Evolutionary conservation across 1,284 basidiomycete species (phyloP).

Genomic region (Sanghuangporus baumii): DNA sequence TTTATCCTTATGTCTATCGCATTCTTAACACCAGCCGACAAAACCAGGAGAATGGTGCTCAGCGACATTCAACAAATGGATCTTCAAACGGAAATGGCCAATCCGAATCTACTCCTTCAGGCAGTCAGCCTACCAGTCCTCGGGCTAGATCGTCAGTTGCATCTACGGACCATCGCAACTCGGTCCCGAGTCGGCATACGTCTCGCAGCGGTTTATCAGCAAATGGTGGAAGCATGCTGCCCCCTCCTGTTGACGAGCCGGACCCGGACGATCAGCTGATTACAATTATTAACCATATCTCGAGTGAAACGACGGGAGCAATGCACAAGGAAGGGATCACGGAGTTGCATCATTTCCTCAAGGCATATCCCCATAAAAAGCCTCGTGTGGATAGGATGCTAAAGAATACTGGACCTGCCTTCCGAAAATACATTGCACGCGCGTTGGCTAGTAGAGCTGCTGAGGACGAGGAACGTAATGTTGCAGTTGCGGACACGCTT

Average conservation of each 20-base stretch:
- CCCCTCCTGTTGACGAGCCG: slow-evolving; percentile 59
- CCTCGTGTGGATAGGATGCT: slow-evolving; percentile 81
- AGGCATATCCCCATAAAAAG: slow-evolving; percentile 86
- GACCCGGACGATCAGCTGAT: slow-evolving; percentile 77
- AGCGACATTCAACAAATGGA: slow-evolving; percentile 16
- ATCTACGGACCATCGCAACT: slow-evolving; percentile 47
- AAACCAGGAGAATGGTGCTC: slow-evolving; percentile 29
- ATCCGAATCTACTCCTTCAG: slow-evolving; percentile 7
- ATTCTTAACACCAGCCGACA: slow-evolving; percentile 68
- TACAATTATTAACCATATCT: slow-evolving; percentile 86
- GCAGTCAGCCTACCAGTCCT: slow-evolving; percentile 14
- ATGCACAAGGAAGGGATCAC: slow-evolving; percentile 89
- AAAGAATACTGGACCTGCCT: slow-evolving; percentile 75
- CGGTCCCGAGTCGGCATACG: slow-evolving; percentile 57
- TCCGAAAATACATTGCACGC: slow-evolving; percentile 80
- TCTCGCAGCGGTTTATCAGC: slow-evolving; percentile 59
- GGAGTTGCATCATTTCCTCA: slow-evolving; percentile 93
- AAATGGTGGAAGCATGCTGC: slow-evolving; percentile 39
- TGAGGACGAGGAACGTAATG: slow-evolving; percentile 76
- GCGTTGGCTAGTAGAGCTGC: slow-evolving; percentile 78
- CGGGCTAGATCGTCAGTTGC: slow-evolving; percentile 22
- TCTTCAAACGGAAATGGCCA: slow-evolving; percentile 7
- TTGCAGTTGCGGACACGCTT: slow-evolving; percentile 70
- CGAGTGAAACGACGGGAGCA: slow-evolving; percentile 79
- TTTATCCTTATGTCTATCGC: slow-evolving; percentile 81